Percentiles rank a stretch among this genome's conserved stretches.
phyloP scores from a whole-genome alignment of 1,139 yeast species.

The Yamadazyma songkhlaensis region DNA sequence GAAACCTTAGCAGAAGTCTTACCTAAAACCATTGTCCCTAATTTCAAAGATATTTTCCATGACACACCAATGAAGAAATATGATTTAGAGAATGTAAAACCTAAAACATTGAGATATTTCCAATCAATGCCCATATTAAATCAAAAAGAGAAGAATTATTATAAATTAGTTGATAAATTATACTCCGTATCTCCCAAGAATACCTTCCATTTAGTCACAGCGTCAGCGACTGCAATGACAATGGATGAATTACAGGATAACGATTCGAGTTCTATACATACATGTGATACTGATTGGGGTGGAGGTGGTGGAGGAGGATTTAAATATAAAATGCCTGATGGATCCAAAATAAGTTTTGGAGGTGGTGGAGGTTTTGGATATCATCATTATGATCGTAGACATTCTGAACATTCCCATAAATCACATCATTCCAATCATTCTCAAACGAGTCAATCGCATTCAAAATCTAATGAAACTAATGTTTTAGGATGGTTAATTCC shows the following conservation, averaged over 20 bases:
- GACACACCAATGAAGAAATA: too few species aligned
- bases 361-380: constrained; percentile 30
- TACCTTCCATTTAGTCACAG: constrained; percentile 33
- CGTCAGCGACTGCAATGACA: constrained; percentile 27
- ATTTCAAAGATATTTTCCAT: neutral
- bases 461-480: neutral
- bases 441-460: neutral
- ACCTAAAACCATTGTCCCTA: constrained; percentile 11
- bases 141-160: constrained; percentile 20
- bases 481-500: constrained; percentile 12
- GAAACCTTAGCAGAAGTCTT: constrained; percentile 14
- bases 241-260: constrained; percentile 11
- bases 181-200: constrained; percentile 43
- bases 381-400: constrained; percentile 10
- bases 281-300: constrained; percentile 18
- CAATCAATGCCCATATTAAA: constrained; percentile 2
- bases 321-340: constrained; percentile 22
- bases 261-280: constrained; percentile 3
- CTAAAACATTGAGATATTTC: too few species aligned
- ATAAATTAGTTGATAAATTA: constrained; percentile 31
- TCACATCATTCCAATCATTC: constrained; percentile 1
- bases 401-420: neutral
- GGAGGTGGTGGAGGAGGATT: constrained; percentile 27
- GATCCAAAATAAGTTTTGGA: constrained; percentile 23
- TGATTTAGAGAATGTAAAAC: neutral